Evolutionary conservation across 2,329 filamentous ascomycete species (phyloP), one percentile per base, ranked within the genome.

Genomic region (Graphilbum sp.): DNA sequence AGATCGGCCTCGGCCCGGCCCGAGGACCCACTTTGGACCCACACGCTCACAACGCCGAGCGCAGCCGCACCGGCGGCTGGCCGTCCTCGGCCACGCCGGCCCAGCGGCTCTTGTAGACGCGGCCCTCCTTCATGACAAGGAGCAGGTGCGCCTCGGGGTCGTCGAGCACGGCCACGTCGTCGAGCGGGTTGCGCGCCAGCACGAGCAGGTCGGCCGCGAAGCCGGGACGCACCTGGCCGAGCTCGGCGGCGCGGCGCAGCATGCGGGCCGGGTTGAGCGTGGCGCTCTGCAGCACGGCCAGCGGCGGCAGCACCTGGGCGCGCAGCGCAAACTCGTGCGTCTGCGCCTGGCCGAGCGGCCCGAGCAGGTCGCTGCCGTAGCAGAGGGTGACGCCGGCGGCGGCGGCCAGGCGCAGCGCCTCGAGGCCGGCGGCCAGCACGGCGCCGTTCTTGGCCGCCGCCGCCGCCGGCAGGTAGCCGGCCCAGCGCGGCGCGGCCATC

Each of bases 361-460:
- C 67, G 0, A 73, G 56, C 8, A 72, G 55, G 50, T 72, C 68
- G 1, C 64, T 64, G 1, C 68, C 67, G 44, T 60, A 72, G 50
- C 66, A 71, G 35, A 72, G 62, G 0, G 58, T 66, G 1, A 72
- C 65, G 0, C 67, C 67, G 2, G 61, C 63, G 13, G 66, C 57
- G 13, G 53, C 49, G 4, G 65, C 64, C 20, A 69, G 60, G 40
- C 62, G 53, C 15, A 71, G 50, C 0, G 60, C 56, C 15, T 52
- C 41, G 15, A 70, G 45, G 2, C 67, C 67, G 3, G 56, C 56
- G 10, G 56, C 47, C 5, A 71, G 52, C 4, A 69, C 65, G 40
- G 60, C 53, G 3, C 54, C 43, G 39, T 70, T 69, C 54, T 72
- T 72, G 16, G 47, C 50, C 15, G 50, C 54, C 8, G 55, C 57